Percentiles rank a stretch among this genome's conserved stretches.
phyloP scores from a whole-genome alignment of 768 basidiomycete species.

The Suillus occidentalis region DNA sequence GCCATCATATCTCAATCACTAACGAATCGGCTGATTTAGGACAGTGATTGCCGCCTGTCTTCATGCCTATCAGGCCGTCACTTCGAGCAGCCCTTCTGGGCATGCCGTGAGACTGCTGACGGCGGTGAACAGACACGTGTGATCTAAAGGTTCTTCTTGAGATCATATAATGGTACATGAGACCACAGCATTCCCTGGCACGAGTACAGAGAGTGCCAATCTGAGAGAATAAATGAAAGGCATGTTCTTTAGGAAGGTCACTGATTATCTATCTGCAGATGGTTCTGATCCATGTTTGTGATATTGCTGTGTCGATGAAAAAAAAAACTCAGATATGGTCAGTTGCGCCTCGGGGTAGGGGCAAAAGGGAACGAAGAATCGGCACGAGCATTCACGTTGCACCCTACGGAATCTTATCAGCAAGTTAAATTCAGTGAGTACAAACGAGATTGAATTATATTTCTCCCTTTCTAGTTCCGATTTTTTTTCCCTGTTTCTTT shows the following conservation, averaged over 20 bases:
- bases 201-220: background rate
- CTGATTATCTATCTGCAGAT: background rate
- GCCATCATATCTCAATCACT: background rate
- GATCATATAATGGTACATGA: background rate
- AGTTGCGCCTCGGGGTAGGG: background rate
- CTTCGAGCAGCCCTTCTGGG: background rate
- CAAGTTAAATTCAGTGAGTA: background rate
- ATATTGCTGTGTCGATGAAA: background rate
- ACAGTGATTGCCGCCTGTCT: background rate
- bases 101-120: background rate
- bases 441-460: background rate
- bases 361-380: background rate
- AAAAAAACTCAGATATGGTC: background rate
- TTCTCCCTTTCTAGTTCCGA: background rate
- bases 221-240: background rate
- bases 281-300: background rate
- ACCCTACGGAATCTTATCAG: background rate
- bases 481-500: background rate
- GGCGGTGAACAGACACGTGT: background rate
- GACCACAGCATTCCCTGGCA: background rate
- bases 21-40: background rate
- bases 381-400: background rate
- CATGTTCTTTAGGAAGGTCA: background rate
- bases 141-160: background rate
- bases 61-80: background rate